Base-by-base conservation (phyloP, 2,329 filamentous ascomycete genomes). In the Apiospora arundinis region DNA sequence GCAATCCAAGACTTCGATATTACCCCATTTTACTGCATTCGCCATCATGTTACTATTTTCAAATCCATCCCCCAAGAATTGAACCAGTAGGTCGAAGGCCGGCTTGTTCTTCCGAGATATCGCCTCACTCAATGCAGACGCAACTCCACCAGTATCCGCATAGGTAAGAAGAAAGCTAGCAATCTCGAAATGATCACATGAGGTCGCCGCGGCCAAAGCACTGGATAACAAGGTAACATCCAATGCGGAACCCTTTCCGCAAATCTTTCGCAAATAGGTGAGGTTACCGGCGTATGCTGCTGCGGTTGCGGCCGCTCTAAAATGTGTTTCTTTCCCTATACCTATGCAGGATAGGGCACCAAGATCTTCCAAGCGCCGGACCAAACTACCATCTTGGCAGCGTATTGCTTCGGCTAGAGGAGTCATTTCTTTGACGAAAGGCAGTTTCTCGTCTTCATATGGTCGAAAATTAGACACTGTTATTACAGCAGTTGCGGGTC, bases 151-250 rank as follows among this genome's bases (percentile, higher is more conserved):
- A 49, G 11, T 4, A 12, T 1, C n/a, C n/a, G 28, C 32, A n/a
- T 60, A 16, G 28, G 7, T 1, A 9, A 60, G 49, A 1, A 56
- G 5, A 32, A 56, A 32, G 25, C 14, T 16, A 8, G 28, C 23
- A 21, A 18, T 32, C 0, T 56, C 49, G 7, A 32, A 8, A 5
- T 32, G 49, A 3, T 32, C 11, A 6, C 14, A 11, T 21, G 12
- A 14, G 4, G 32, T 9, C 1, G 49, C 49, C 4, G 49, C 25
- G 8, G 1, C 21, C 5, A 56, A 21, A 12, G 49, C 12, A 1
- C 6, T 18, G 4, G 12, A 6, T 0, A 32, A 4, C 1, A 32
- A 32, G 1, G 1, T 8, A 1, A 1, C 4, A 16, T 32, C 25
- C 49, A 9, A 2, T 18, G 2, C 28, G 6, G 25, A 9, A 6